Conservation (phyloP, 768 basidiomycete genomes). For the Mycena albidolilacea region DNA sequence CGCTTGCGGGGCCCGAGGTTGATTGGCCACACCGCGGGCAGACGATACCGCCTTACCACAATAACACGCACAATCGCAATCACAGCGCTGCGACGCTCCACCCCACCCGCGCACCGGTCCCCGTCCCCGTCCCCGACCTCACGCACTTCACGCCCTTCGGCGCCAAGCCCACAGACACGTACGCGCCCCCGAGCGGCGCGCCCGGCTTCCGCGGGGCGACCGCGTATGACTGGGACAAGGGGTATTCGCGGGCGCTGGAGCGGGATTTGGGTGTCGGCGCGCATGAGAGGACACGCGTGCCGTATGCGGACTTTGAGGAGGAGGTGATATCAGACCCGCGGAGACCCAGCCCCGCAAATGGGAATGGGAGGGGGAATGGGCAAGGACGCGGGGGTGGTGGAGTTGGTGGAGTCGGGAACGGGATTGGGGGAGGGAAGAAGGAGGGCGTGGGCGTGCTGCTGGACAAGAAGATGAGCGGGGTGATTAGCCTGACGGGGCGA, state of each 20-base stretch:
- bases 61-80: conserved; percentile 17
- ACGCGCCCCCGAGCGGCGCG: conserved; percentile 70
- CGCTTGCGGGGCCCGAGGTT: too few relatives aligned
- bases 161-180: conserved; percentile 60
- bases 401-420: conserved; percentile 25
- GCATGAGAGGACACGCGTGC: conserved; percentile 16
- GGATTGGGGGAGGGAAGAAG: conserved; percentile 37
- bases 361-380: conserved; percentile 15
- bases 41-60: neutral
- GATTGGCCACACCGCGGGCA: too few relatives aligned
- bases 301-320: conserved; percentile 31
- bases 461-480: conserved; percentile 63
- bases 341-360: neutral
- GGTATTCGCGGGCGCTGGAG: conserved; percentile 66
- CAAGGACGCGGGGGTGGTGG: too few relatives aligned
- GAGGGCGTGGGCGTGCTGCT: conserved; percentile 60
- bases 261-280: conserved; percentile 52
- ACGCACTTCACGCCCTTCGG: conserved; percentile 56
- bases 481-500: conserved; percentile 68
- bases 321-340: conserved; percentile 1
- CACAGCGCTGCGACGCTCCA: neutral
- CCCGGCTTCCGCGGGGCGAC: conserved; percentile 82
- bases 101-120: neutral
- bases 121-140: conserved; percentile 26
- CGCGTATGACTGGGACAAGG: conserved; percentile 75